Conservation (phyloP, 2,329 filamentous ascomycete genomes). For the Paecilomyces sp. region DNA sequence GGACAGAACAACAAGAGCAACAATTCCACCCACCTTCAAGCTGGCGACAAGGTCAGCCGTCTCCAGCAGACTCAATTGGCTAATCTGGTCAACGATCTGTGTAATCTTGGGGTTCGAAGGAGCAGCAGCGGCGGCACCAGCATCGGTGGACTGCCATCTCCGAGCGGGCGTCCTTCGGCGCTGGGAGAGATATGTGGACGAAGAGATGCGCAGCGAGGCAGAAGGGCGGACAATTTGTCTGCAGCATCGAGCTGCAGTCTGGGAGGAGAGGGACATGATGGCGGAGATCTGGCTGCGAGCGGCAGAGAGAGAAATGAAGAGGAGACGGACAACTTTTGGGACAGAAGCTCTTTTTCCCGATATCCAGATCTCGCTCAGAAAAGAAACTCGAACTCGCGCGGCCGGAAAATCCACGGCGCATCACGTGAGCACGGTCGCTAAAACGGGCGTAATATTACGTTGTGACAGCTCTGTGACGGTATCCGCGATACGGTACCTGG, state of each 20-base stretch:
- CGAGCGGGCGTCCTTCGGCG: conserved; percentile 42
- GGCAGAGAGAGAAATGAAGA: neutral
- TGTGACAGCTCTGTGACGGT: neutral
- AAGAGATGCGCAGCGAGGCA: conserved; percentile 31
- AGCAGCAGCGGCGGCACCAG: conserved; percentile 39
- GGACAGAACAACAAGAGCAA: conserved; percentile 7
- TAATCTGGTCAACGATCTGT: conserved; percentile 96
- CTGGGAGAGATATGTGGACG: conserved; percentile 32
- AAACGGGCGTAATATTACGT: conserved; percentile 4
- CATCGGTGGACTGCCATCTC: conserved; percentile 85
- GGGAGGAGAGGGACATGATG: conserved; percentile 35
- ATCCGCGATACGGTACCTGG: neutral
- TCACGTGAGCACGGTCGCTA: neutral
- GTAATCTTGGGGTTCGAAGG: conserved; percentile 81
- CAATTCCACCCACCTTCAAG: conserved; percentile 65
- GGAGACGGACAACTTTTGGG: neutral
- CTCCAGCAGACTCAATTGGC: conserved; percentile 93
- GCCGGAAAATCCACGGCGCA: conserved; percentile 23
- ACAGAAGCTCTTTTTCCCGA: conserved; percentile 10
- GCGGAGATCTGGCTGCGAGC: neutral
- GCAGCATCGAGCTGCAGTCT: conserved; percentile 36
- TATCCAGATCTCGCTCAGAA: conserved; percentile 11
- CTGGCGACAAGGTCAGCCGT: conserved; percentile 91
- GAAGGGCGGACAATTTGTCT: conserved; percentile 35
- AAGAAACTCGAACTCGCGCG: conserved; percentile 20